Evolutionary conservation across 805 yeast species (phyloP).

Genomic region (Pichia thaimueangensis): DNA sequence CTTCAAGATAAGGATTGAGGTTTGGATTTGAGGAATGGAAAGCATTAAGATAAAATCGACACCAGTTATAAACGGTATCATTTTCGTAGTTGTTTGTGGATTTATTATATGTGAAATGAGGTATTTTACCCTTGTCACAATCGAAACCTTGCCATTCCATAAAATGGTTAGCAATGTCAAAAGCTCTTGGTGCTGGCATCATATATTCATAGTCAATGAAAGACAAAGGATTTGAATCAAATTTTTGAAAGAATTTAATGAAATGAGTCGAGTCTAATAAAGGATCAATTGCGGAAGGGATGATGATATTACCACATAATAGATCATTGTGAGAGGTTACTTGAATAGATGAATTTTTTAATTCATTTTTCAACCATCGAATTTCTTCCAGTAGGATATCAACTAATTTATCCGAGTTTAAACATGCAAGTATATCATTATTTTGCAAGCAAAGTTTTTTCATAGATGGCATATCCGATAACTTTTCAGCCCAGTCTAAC

Average conservation of each 20-base stretch:
- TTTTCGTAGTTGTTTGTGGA: constrained; percentile 31
- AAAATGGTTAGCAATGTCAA: constrained; percentile 68
- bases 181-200: constrained; percentile 66
- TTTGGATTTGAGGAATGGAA: constrained; percentile 11
- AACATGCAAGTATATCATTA: constrained; percentile 20
- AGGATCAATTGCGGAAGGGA: constrained; percentile 33
- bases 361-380: constrained; percentile 42
- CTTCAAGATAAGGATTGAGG: constrained; percentile 5
- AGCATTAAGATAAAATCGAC: constrained; percentile 41
- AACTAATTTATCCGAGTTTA: constrained; percentile 15
- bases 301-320: constrained; percentile 65
- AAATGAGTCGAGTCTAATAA: not conserved
- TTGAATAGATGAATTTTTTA: constrained; percentile 40
- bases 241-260: constrained; percentile 13
- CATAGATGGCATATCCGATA: constrained; percentile 45
- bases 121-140: constrained; percentile 56
- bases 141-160: constrained; percentile 82
- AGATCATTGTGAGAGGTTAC: constrained; percentile 71
- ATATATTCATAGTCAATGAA: constrained; percentile 71
- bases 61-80: constrained; percentile 51
- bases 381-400: constrained; percentile 45
- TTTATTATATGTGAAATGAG: constrained; percentile 21
- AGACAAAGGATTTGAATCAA: constrained; percentile 36
- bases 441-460: constrained; percentile 33
- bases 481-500: constrained; percentile 53